Evolutionary conservation across 2,329 filamentous ascomycete genomes (phyloP).

Genomic region (Trichophaea hybrida): DNA sequence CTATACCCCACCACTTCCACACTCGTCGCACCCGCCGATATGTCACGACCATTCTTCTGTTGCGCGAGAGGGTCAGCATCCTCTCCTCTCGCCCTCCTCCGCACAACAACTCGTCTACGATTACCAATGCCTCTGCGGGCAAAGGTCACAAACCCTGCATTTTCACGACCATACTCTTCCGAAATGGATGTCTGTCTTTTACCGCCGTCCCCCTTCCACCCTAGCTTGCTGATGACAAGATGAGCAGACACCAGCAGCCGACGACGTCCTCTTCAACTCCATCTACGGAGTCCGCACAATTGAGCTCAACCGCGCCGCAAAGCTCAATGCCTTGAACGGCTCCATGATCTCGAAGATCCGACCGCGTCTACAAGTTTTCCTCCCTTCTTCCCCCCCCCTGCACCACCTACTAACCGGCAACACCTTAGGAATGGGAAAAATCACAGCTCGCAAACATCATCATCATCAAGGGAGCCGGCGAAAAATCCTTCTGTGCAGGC

Average conservation of each 20-base stretch:
- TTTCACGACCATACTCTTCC: conserved; percentile 33
- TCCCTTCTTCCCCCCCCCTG: not conserved
- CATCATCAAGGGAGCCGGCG: conserved; percentile 78
- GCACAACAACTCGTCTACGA: conserved; percentile 27
- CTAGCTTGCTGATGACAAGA: not conserved
- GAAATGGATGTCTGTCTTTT: conserved; percentile 35
- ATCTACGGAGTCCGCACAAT: conserved; percentile 81
- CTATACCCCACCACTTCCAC: not conserved
- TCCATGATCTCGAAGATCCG: conserved; percentile 95
- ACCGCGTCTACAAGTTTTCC: conserved; percentile 53
- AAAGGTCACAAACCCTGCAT: conserved; percentile 50
- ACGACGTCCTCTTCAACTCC: conserved; percentile 87
- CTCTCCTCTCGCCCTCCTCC: conserved; percentile 6
- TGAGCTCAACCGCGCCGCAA: conserved; percentile 82
- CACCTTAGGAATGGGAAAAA: conserved; percentile 65
- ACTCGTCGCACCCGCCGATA: not conserved
- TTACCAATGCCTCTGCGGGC: conserved; percentile 63
- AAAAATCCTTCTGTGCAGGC: conserved; percentile 78
- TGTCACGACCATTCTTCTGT: not conserved
- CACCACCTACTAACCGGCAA: not conserved
- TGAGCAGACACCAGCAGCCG: conserved; percentile 40
- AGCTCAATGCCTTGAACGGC: conserved; percentile 80
- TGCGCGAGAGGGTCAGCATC: conserved; percentile 4
- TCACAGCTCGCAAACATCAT: conserved; percentile 88
- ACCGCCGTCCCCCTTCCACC: not conserved